Evolutionary conservation across 768 basidiomycete species (phyloP).

Genomic region (Favolaschia claudopus): DNA sequence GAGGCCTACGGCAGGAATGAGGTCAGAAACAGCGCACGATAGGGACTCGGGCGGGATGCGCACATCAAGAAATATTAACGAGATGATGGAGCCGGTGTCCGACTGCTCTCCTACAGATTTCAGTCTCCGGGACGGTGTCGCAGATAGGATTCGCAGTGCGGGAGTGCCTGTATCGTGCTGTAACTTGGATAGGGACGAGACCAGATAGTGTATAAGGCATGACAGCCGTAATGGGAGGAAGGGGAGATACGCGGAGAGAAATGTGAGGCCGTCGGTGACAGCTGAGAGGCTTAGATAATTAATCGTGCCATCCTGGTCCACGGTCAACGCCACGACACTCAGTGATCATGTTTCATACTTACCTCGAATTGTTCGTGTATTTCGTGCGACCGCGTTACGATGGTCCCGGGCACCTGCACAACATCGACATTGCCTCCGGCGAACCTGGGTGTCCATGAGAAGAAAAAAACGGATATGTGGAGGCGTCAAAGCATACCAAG

Average conservation of each 20-base stretch:
- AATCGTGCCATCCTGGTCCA: constrained; percentile 78
- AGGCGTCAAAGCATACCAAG: no score
- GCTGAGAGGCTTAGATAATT: constrained; percentile 82
- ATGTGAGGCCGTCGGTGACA: constrained; percentile 80
- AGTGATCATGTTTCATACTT: constrained; percentile 23
- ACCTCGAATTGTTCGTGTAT: constrained; percentile 85
- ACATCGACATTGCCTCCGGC: constrained; percentile 84
- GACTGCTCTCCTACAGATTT: constrained; percentile 69
- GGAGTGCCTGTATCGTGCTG: constrained; percentile 70
- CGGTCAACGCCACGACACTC: background rate
- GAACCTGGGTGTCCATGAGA: no score
- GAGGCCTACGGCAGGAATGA: constrained; percentile 52
- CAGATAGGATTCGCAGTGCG: constrained; percentile 75
- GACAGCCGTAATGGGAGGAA: constrained; percentile 81
- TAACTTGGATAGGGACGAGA: constrained; percentile 59
- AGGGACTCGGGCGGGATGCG: constrained; percentile 33
- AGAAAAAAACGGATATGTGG: no score
- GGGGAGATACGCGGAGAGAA: constrained; percentile 80
- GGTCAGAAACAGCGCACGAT: constrained; percentile 2
- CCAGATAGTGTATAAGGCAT: constrained; percentile 69
- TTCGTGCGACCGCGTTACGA: constrained; percentile 66
- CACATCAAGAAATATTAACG: constrained; percentile 70
- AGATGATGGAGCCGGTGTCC: constrained; percentile 69
- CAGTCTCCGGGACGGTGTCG: constrained; percentile 59
- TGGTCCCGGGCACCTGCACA: constrained; percentile 80